Evolutionary conservation across 352 stramenopile species (phyloP).

Genomic region (Pythium periplocum): DNA sequence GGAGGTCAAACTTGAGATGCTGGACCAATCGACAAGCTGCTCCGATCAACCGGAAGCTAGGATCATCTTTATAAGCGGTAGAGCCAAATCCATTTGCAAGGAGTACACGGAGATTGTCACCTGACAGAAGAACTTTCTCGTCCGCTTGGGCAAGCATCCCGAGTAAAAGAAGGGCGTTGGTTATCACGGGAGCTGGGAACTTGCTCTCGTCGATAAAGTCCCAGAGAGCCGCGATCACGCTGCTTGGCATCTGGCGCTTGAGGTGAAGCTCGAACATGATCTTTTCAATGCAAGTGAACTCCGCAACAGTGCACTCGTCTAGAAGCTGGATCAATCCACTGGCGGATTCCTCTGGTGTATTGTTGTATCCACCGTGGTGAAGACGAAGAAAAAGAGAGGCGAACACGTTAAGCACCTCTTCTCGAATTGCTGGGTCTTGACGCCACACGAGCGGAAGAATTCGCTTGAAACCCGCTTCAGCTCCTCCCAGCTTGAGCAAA

Average conservation of each 20-base stretch:
- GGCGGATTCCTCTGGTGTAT: constrained; percentile 39
- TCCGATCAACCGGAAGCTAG: constrained; percentile 46
- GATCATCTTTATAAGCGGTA: constrained; percentile 40
- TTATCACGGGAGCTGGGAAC: constrained; percentile 54
- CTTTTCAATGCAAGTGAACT: constrained; percentile 75
- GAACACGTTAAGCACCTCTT: constrained; percentile 88
- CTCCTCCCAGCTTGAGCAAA: constrained; percentile 87
- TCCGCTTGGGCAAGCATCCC: constrained; percentile 69
- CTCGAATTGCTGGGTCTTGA: constrained; percentile 82
- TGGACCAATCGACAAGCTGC: constrained; percentile 60
- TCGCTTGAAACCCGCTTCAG: constrained; percentile 87
- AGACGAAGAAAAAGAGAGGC: constrained; percentile 59
- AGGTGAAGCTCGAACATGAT: constrained; percentile 61
- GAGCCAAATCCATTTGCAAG: constrained; percentile 53
- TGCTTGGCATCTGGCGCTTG: constrained; percentile 50
- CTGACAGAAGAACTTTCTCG: constrained; percentile 54
- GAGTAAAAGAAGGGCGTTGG: constrained; percentile 54
- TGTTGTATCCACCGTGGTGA: constrained; percentile 33
- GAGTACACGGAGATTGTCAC: constrained; percentile 49
- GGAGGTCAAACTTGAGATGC: constrained; percentile 51
- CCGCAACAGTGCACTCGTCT: constrained; percentile 69
- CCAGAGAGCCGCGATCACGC: constrained; percentile 68
- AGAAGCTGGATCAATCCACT: constrained; percentile 71
- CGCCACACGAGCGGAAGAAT: constrained; percentile 91
- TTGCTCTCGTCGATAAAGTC: constrained; percentile 49